Evolutionary conservation across 768 basidiomycete species (phyloP), one percentile per base, ranked within the genome.

Genomic region (Russula foetens): DNA sequence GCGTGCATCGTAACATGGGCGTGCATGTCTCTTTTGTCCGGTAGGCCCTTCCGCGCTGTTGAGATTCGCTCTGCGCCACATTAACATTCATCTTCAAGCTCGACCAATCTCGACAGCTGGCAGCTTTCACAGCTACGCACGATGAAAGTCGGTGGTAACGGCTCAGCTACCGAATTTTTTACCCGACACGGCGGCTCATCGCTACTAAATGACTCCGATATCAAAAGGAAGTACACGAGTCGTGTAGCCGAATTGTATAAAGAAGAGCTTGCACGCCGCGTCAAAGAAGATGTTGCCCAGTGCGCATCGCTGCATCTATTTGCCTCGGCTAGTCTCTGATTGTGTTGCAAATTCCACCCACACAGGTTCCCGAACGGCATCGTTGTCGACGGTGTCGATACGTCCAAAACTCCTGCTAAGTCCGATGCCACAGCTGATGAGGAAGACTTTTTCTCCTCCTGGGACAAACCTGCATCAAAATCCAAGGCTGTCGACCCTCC

Each of bases 1-100:
- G 88, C 66, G 76, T 89, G 15, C 97, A 99, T 74, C 80, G 97
- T 55, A 98, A 96, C 72, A 86, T 98, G 84, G 97, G 97, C 67
- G 96, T 98, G 24, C 97, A 99, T 71, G 94, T 99, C 73, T 90
- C 85, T 64, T 99, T 99, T 69, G 96, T 99, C 45, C 79, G 95
- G 92, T 94, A 71, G 67, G 86, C 73, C 41, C 15, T 31, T 17
- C 24, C 29, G 21, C 31, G 0, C 7, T 29, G n/a, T 17, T 23
- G 3, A 29, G 4, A 23, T 43, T 24, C 49, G 23, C 44, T 49
- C 41, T 31, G 14, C 3, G 41, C 14, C 33, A 7, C 26, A 41
- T 53, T 4, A 47, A 29, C 19, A 9, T 45, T 21, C 56, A 50
- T 56, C 66, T 19, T 47, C 44, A 72, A 95, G 95, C 65, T 98